Conservation (phyloP, 2,329 filamentous ascomycete genomes). For the Ophiostoma ulmi region DNA sequence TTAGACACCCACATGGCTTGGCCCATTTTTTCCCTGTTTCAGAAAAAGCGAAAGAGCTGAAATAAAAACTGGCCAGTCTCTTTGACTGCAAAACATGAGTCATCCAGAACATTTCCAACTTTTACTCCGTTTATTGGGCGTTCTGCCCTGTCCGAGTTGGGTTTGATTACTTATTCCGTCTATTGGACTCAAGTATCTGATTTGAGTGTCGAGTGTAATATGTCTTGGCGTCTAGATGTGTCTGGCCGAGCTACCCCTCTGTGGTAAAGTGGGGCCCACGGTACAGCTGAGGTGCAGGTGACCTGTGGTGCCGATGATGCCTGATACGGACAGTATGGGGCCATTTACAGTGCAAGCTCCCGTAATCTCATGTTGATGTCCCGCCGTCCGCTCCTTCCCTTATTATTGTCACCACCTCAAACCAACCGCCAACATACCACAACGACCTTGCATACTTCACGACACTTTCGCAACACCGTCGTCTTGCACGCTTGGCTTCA, state of each 20-base stretch:
- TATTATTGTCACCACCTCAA: neutral
- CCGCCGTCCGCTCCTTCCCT: neutral
- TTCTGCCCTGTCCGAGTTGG: neutral
- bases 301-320: neutral
- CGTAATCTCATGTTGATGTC: neutral
- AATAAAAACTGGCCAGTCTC: neutral
- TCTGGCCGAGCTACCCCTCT: constrained; percentile 10
- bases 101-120: neutral
- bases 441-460: neutral
- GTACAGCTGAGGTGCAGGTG: neutral
- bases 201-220: neutral
- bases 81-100: neutral
- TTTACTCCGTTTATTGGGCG: neutral
- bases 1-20: neutral
- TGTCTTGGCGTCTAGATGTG: neutral
- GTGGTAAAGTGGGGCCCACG: constrained; percentile 5
- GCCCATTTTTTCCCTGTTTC: neutral
- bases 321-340: neutral
- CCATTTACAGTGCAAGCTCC: constrained; percentile 6
- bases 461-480: neutral
- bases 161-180: neutral
- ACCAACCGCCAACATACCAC: neutral
- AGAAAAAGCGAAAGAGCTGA: neutral
- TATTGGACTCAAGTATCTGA: too few species aligned
- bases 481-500: neutral